Conservation (phyloP, 2,329 filamentous ascomycete genomes). For the Cladosporium sp. region DNA sequence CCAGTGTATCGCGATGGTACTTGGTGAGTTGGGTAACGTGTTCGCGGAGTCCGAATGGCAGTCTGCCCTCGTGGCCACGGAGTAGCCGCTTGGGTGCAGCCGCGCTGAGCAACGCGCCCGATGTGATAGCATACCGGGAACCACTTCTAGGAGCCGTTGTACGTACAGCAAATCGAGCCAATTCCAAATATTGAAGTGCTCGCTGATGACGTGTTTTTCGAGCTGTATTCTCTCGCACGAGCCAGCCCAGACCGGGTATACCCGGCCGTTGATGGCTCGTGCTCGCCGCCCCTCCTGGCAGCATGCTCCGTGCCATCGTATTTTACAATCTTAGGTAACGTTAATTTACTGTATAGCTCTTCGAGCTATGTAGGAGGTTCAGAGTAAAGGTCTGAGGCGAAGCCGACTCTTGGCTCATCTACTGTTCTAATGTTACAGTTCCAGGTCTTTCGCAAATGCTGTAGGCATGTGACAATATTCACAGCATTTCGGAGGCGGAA, state of each 20-base stretch:
- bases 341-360: too few species aligned
- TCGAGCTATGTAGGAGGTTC: neutral
- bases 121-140: neutral
- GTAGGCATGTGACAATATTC: too few species aligned
- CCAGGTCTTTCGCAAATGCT: too few species aligned
- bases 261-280: too few species aligned
- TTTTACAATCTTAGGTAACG: too few species aligned
- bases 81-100: neutral
- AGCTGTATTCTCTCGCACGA: too few species aligned
- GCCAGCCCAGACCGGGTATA: too few species aligned
- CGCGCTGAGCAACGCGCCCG: neutral
- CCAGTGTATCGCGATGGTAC: too few species aligned
- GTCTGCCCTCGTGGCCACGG: neutral
- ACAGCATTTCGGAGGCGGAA: too few species aligned
- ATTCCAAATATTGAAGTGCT: neutral
- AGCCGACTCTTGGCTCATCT: neutral
- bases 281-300: too few species aligned
- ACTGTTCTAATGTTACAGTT: too few species aligned
- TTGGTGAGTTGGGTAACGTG: neutral
- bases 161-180: neutral
- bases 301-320: too few species aligned
- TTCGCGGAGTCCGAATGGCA: neutral
- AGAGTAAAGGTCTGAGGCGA: neutral
- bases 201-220: neutral
- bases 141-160: neutral